Evolutionary conservation across 2,329 filamentous ascomycete species (phyloP).

Genomic region (Iodosphaeria phyllophila): DNA sequence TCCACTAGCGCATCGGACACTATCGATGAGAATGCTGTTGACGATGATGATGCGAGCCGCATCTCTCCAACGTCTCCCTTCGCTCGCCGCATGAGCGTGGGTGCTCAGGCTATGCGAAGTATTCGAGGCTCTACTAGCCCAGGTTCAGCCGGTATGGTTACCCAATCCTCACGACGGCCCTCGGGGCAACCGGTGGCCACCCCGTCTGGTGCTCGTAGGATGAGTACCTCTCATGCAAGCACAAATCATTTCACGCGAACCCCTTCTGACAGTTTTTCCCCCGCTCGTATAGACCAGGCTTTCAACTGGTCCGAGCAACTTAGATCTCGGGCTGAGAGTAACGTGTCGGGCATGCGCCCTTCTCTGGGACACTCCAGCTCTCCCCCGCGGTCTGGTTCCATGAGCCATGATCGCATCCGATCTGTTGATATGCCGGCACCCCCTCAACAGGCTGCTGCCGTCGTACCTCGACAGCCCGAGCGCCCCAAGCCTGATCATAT

Average conservation of each 20-base stretch:
- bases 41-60: conserved; percentile 44
- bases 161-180: too few relatives aligned
- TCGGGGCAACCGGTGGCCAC: conserved; percentile 10
- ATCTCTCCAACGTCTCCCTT: conserved; percentile 56
- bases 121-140: conserved; percentile 44
- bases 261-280: conserved; percentile 45
- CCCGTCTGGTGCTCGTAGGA: conserved; percentile 14
- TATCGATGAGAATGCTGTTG: conserved; percentile 54
- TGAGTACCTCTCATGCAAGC: conserved; percentile 34
- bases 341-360: conserved; percentile 36
- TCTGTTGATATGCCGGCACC: conserved; percentile 47
- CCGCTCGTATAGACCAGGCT: conserved; percentile 60
- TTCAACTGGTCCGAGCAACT: conserved; percentile 97
- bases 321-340: conserved; percentile 77
- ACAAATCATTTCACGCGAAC: conserved; percentile 34
- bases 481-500: conserved; percentile 74
- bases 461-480: conserved; percentile 25
- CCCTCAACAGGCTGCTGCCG: conserved; percentile 28
- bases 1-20: conserved; percentile 47
- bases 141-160: conserved; percentile 44
- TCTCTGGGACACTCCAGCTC: conserved; percentile 31
- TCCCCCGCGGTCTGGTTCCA: conserved; percentile 19
- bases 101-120: conserved; percentile 58
- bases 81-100: conserved; percentile 75
- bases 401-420: conserved; percentile 46